phyloP scores from a whole-genome alignment of 75 land plant genomes.

The Pinus albicaulis region DNA sequence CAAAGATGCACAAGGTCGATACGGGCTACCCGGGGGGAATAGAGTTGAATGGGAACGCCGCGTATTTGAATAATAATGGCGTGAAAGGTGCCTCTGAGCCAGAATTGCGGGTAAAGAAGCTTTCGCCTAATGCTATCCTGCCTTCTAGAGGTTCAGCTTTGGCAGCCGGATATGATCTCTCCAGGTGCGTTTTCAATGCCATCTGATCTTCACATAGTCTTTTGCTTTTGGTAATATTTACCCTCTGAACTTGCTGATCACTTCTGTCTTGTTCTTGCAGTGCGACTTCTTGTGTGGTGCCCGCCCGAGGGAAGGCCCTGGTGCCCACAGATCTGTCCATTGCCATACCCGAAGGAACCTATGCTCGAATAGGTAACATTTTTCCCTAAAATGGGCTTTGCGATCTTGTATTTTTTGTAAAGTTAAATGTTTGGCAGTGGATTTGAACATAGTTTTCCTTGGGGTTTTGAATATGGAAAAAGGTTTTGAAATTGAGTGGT shows the following conservation, averaged over 20 bases:
- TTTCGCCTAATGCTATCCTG: constrained; percentile 64
- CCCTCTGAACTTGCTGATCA: neutral
- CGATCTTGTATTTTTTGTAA: neutral
- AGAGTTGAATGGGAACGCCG: no score
- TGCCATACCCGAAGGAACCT: constrained; percentile 42
- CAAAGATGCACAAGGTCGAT: no score
- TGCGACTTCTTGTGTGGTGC: constrained; percentile 60
- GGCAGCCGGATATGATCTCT: constrained; percentile 12
- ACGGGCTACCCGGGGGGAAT: no score
- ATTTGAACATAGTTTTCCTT: neutral
- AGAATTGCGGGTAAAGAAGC: constrained; percentile 68
- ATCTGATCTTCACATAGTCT: constrained; percentile 88
- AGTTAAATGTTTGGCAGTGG: neutral
- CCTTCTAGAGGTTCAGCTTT: constrained; percentile 77
- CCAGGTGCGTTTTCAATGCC: constrained; percentile 33
- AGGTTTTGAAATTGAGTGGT: neutral
- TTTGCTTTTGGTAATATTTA: neutral
- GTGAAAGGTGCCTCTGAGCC: neutral
- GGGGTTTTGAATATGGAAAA: neutral
- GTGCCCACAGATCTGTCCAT: constrained; percentile 77
- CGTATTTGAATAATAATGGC: no score
- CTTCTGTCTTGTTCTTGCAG: constrained; percentile 24
- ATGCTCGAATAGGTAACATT: constrained; percentile 73
- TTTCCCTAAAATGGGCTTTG: neutral
- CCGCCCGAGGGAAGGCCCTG: constrained; percentile 85